A percentile compares a stretch with the other conserved stretches of the same genome.
Conservation (phyloP, 2,329 filamentous ascomycete species). For the Cercospora sp. region DNA sequence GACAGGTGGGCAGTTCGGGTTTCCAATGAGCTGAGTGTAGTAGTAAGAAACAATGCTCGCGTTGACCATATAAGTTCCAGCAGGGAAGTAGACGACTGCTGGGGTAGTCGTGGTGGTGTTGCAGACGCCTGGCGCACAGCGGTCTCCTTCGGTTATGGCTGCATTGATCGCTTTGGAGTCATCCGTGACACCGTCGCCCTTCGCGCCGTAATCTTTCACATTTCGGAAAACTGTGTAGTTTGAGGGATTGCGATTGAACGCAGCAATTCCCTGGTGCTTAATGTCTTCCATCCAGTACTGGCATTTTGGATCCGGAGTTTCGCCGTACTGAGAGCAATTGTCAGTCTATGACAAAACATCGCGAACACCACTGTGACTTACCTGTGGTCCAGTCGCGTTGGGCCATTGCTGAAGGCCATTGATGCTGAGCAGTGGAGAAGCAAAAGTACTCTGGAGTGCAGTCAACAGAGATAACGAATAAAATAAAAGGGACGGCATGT, state of each 20-base stretch:
- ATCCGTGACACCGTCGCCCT: background rate
- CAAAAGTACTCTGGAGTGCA: background rate
- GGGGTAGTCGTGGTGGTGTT: background rate
- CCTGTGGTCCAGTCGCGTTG: background rate
- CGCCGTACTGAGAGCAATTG: background rate
- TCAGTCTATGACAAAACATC: background rate
- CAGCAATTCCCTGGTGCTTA: constrained; percentile 50
- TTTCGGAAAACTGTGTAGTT: background rate
- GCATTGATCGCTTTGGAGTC: background rate
- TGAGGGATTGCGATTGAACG: constrained; percentile 43
- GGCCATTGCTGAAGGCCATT: background rate
- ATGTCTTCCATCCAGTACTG: constrained; percentile 49
- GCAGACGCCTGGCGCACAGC: background rate
- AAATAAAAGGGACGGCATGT: background rate
- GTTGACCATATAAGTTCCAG: background rate
- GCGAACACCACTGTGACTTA: background rate
- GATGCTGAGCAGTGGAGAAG: background rate
- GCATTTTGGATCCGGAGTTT: background rate
- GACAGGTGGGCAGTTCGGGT: background rate
- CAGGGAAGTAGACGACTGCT: background rate
- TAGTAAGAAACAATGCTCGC: background rate
- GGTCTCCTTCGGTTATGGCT: background rate
- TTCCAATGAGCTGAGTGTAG: background rate
- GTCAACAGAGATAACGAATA: background rate
- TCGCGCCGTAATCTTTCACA: background rate